Evolutionary conservation across 2,329 filamentous ascomycete species (phyloP), one percentile per base, ranked within the genome.

Genomic region (Arthrobotrys sphaeroides): DNA sequence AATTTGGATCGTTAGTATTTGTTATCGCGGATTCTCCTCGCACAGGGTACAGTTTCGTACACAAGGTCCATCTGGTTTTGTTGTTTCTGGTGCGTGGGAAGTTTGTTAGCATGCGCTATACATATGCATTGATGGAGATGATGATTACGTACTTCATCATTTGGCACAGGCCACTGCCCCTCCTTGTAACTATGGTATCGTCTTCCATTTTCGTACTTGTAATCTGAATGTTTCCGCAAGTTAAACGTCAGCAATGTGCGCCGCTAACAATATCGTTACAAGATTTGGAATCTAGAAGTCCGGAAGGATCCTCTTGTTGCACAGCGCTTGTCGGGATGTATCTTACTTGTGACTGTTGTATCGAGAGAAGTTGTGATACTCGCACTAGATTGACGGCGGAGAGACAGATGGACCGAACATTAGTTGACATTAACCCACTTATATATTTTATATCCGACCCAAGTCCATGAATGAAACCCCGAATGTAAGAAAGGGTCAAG

Each of bases 131-230:
- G 12, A 31, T 45, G 24, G 10, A 20, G 42, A 38, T 66, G 26
- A 20, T 18, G 28, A 40, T 69, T 26, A 38, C 36, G 24, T 42
- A 73, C 61, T 45, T 86, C 85, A 72, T 87, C 85, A 77, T 87
- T 87, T n/a, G 85, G 85, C 16, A 87, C 79, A 28, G 85, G 85
- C 77, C 86, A 87, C 51, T 84, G 82, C 6, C 83, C 84, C 33
- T 83, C 82, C 2, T 84, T 80, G 73, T 85, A 85, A 28, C 82
- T 83, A 78, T 87, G 85, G 77, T 86, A 87, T 40, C 85, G 83
- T 70, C 86, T 73, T 9, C 78, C 78, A 67, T 79, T 79, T 73
- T 79, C 78, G 47, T 77, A 79, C 22, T 53, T 70, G 20, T 77
- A 77, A 33, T 66, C 73, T 72, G 31, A 31, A 43, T 38, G 16